Evolutionary conservation across 225 moss, liverwort and hornwort genomes (phyloP), one percentile per base, ranked within the genome.

Genomic region (Polytrichum commune): DNA sequence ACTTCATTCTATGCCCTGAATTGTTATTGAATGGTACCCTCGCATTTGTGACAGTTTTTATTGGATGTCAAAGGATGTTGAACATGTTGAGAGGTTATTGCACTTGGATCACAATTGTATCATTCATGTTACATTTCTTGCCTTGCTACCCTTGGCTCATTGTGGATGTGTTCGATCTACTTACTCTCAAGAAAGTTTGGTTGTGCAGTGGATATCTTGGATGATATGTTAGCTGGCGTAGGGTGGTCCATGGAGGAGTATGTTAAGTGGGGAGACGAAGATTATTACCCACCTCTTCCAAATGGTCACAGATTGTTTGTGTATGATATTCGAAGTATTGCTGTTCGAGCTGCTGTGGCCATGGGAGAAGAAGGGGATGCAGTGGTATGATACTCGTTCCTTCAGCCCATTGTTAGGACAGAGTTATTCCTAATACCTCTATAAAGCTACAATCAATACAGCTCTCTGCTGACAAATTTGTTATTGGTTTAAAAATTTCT

Each of bases 281-380:
- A 88, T 70, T 98, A 95, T 58, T 98, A 98, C 76, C 98, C 98
- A 61, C 91, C 98, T 30, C 91, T 98, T 61, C 82, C 95, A 19
- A 98, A 95, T 64, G 97, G 97, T 18, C 73, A 98, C 79, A 78
- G 97, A 62, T 80, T 98, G 25, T 98, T 90, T 74, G 92, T 95
- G 27, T 95, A 98, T 65, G 94, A 98, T 76, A 86, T 93, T 74
- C 91, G 95, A 13, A 93, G 89, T 46, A 95, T 98, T 62, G 98
- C 95, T 68, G 98, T 98, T 19, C 90, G 98, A 80, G 98, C 98
- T 60, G 98, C 92, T 74, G 98, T 98, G 77, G 98, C 98, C 24
- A 95, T 98, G 95, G 98, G 98, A 78, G 98, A 98, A 82, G 98
- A 98, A 81, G 98, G 98, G 54, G 95, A 98, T 79, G 92, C 91